Percentiles rank a stretch among this genome's conserved stretches.
phyloP scores from a whole-genome alignment of 1,139 yeast species.

The Yamadazyma songkhlaensis region DNA sequence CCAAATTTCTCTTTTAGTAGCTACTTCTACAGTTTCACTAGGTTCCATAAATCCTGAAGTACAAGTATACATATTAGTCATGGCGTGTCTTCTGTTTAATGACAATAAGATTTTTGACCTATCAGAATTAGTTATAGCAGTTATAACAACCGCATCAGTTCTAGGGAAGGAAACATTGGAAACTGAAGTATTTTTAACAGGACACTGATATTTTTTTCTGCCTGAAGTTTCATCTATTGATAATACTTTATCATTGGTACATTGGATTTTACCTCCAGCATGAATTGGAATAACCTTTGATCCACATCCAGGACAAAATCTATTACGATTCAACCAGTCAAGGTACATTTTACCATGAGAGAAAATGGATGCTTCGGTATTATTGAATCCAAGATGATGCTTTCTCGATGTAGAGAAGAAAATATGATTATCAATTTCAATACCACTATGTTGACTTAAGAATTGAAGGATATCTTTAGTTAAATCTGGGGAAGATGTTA shows the following conservation, averaged over 20 bases:
- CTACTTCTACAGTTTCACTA: conserved; percentile 85
- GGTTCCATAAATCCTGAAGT: conserved; percentile 97
- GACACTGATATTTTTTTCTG: conserved; percentile 39
- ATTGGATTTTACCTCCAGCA: conserved; percentile 77
- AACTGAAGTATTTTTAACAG: conserved; percentile 52
- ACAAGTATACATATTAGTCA: conserved; percentile 66
- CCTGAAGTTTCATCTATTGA: conserved; percentile 12
- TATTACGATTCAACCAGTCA: conserved; percentile 78
- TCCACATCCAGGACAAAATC: conserved; percentile 91
- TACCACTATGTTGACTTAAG: conserved; percentile 13
- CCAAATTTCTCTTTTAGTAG: conserved; percentile 87
- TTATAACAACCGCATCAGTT: conserved; percentile 83
- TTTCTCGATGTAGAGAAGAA: conserved; percentile 35
- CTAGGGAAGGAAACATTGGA: conserved; percentile 81
- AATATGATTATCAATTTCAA: conserved; percentile 15
- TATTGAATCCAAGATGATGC: conserved; percentile 32
- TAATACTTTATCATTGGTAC: conserved; percentile 38
- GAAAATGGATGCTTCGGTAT: conserved; percentile 60
- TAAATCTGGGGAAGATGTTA: conserved; percentile 35
- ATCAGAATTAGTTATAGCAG: conserved; percentile 66
- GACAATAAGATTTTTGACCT: conserved; percentile 70
- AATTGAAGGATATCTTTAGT: conserved; percentile 20
- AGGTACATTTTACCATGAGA: conserved; percentile 83
- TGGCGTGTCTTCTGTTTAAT: conserved; percentile 53
- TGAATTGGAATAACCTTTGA: conserved; percentile 62